Evolutionary conservation across 2,329 filamentous ascomycete species (phyloP), one percentile per base, ranked within the genome.

Genomic region (Diaporthe capsici): DNA sequence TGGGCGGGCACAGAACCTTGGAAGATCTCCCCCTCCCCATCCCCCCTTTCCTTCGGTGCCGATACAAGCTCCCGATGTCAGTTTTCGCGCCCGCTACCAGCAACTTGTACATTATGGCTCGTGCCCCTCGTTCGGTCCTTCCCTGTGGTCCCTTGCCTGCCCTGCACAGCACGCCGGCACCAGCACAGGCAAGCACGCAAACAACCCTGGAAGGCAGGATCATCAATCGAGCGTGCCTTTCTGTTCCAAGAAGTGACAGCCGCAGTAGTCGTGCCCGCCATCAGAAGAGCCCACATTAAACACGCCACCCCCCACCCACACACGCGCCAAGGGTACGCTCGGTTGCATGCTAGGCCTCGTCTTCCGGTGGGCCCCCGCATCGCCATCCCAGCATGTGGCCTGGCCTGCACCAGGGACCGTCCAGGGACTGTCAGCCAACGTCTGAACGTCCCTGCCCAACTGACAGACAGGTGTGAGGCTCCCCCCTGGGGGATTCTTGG

Each of bases 291-390:
- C 65, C 65, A 55, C 49, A 31, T 70, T 70, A 70, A 55, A 55
- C 65, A 70, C 65, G 65, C 65, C 65, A 70, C 49, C 65, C 65
- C 65, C 65, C 65, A 70, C 65, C 65, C 65, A 70, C 49, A 70
- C 65, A 13, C n/a, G 13, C 49, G 34, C 65, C 65, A 70, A 70
- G 49, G 22, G 34, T 37, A 39, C 49, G 31, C 47, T 70, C 65
- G 65, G 49, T 70, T 55, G 47, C 65, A 55, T 42, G 65, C 65
- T 55, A 55, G 49, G 22, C 34, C 65, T 70, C 13, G 65, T 70
- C 65, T 70, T 70, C 65, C 65, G 65, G 49, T 42, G 17, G 47
- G 65, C 34, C 65, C 65, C 65, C 65, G 65, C 65, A 70, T 70
- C 65, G 49, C 34, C 47, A 70, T 70, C 65, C 65, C 49, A 55